Evolutionary conservation across 2,329 filamentous ascomycete genomes (phyloP).

Genomic region (Alternaria infectoria): DNA sequence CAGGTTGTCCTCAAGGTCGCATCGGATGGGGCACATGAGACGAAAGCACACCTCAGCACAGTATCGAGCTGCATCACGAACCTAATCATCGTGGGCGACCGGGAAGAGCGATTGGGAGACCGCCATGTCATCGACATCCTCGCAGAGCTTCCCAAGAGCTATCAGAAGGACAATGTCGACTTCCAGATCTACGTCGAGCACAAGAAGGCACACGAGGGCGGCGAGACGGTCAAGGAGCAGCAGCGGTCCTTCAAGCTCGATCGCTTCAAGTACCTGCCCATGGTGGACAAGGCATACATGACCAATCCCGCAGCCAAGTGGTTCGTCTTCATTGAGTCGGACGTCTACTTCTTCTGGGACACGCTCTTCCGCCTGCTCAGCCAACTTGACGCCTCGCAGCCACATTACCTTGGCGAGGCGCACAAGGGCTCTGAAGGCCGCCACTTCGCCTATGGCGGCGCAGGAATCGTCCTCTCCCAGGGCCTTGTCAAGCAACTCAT

Average conservation of each 20-base stretch:
- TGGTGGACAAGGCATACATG: constrained; percentile 59
- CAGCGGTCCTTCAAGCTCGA: constrained; percentile 62
- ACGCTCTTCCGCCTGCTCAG: constrained; percentile 52
- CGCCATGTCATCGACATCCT: constrained; percentile 57
- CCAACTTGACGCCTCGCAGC: constrained; percentile 44
- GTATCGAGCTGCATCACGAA: constrained; percentile 63
- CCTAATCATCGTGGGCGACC: constrained; percentile 65
- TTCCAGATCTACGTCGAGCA: constrained; percentile 60
- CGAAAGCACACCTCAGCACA: constrained; percentile 58
- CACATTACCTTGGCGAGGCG: constrained; percentile 51
- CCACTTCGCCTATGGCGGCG: constrained; percentile 54
- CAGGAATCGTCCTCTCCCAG: constrained; percentile 54
- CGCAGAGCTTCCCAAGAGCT: constrained; percentile 56
- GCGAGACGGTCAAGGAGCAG: constrained; percentile 54
- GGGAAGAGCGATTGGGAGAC: constrained; percentile 60
- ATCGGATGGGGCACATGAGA: constrained; percentile 51
- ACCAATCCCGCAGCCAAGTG: constrained; percentile 46
- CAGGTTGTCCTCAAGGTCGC: constrained; percentile 60
- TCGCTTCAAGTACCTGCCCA: constrained; percentile 65
- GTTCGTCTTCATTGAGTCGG: constrained; percentile 50
- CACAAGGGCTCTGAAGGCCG: constrained; percentile 40
- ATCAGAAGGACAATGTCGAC: constrained; percentile 54
- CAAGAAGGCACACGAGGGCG: constrained; percentile 45
- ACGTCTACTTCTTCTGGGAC: constrained; percentile 49
- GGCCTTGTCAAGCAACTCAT: constrained; percentile 59